These are phyloP conservation scores for Aegilops umbellulata DNA, from an alignment of 176 grass and related monocot genomes.

Conservation along the genomic window DNA sequence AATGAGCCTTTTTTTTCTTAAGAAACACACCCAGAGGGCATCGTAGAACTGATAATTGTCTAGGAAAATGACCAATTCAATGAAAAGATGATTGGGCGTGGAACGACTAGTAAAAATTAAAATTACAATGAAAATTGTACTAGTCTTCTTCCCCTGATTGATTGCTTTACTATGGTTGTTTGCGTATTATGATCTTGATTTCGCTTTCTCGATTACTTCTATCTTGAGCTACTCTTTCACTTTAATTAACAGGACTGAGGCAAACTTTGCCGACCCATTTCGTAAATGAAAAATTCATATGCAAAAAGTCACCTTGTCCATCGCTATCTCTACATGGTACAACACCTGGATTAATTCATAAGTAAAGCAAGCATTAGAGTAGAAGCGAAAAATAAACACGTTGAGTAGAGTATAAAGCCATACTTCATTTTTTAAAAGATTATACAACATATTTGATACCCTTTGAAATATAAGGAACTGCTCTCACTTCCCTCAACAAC, in stretches of 20 bases:
- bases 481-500: background rate
- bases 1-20: too few relatives aligned
- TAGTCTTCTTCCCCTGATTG: too few relatives aligned
- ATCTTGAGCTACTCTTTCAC: too few relatives aligned
- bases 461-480: background rate
- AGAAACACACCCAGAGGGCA: too few relatives aligned
- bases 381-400: constrained; percentile 9
- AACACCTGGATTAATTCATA: constrained; percentile 3
- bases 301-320: background rate
- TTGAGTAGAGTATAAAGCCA: constrained; percentile 31
- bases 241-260: background rate
- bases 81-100: too few relatives aligned
- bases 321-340: background rate
- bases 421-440: background rate
- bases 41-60: too few relatives aligned
- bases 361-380: constrained; percentile 10
- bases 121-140: too few relatives aligned
- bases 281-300: background rate
- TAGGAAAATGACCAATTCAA: too few relatives aligned
- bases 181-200: too few relatives aligned
- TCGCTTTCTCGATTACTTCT: too few relatives aligned
- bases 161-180: too few relatives aligned
- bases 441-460: background rate
- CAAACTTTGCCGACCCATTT: background rate
- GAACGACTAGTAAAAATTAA: too few relatives aligned